Base-by-base conservation (phyloP, 768 basidiomycete genomes). In the Polyporus arcularius region DNA sequence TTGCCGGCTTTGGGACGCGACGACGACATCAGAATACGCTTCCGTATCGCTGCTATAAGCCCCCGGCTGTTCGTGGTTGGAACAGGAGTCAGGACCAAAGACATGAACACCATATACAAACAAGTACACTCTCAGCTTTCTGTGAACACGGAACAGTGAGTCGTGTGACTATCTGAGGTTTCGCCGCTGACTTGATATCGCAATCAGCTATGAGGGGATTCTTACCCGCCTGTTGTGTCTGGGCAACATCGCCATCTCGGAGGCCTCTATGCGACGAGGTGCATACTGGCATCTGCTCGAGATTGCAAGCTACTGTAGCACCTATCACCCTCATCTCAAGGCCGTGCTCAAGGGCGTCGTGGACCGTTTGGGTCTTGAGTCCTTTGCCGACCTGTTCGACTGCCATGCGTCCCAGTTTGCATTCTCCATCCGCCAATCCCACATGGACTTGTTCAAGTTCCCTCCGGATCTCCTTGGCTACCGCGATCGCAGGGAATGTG, bases 211-310 rank as follows among this genome's bases (percentile, higher is more conserved):
- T 26, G 53, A 63, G 10, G 6, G 60, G 40, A 90, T 91, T 78
- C 76, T 90, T 54, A 93, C 88, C 11, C 85, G 88, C 43, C 79
- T 87, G 31, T 77, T 94, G 31, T 85, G 80, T 18, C 77, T 90
- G 14, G 89, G 85, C 30, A 94, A 92, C 73, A 83, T 88, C 63
- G 87, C 92, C 82, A 81, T 97, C 42, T 82, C 85, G 16, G 90
- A 87, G 68, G 88, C 92, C 1, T 81, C 83, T 1, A 82, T 89
- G 21, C 82, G 96, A 30, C 85, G 92, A 15, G 90, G 87, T 4
- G 83, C 94, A 1, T 94, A 96, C 69, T 95, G 90, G 86, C 89
- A 96, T 72, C 71, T 98, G 51, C 76, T 98, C 60, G 94, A 96
- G 71, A 82, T 84, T 6, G 83, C 83, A 72, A 66, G 77, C 63